Evolutionary conservation across 1,284 basidiomycete species (phyloP), one percentile per base, ranked within the genome.

Genomic region (Marasmius sp.): DNA sequence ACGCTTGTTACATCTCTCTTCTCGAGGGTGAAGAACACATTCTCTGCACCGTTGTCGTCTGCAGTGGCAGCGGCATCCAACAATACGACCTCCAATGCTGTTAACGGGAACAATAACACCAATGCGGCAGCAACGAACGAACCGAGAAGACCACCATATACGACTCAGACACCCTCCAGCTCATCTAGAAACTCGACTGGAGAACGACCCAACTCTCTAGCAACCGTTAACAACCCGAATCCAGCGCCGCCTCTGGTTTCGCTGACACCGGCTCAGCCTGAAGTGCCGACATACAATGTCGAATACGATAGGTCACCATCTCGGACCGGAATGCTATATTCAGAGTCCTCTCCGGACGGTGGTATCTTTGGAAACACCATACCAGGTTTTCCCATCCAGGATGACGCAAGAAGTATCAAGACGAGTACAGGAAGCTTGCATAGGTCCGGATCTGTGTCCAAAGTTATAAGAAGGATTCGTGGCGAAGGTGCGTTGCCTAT

Each of bases 401-500:
- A 94, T 68, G 93, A 94, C 72, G 85, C 90, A 27, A 81, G 89
- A 58, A 93, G 91, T 69, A 85, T 93, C 68, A 85, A 87, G 68
- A 94, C 91, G 2, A 77, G 85, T 18, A 80, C 81, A 3, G 62
- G 58, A 38, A 92, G 89, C 70, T 70, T 89, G 56, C 89, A 89
- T 67, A 81, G 88, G 65, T 88, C 89, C 7, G 89, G 84, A 14
- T 94, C 92, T 12, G 94, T 94, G 1, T 94, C 92, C 37, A 94
- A 94, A 75, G 91, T 94, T 27, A 96, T 97, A 64, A 81, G 94
- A 65, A 81, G 93, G 64, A 86, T 97, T 70, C 82, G 93, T 57
- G 94, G 94, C 53, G 94, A 96, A 85, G 91, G 89, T 85, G 67
- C 39, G 80, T 14, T 55, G 61, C 48, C 22, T 51, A 27, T 49